Conservation (phyloP, 495 filamentous ascomycete genomes). For the Neurospora tetrasperma region DNA sequence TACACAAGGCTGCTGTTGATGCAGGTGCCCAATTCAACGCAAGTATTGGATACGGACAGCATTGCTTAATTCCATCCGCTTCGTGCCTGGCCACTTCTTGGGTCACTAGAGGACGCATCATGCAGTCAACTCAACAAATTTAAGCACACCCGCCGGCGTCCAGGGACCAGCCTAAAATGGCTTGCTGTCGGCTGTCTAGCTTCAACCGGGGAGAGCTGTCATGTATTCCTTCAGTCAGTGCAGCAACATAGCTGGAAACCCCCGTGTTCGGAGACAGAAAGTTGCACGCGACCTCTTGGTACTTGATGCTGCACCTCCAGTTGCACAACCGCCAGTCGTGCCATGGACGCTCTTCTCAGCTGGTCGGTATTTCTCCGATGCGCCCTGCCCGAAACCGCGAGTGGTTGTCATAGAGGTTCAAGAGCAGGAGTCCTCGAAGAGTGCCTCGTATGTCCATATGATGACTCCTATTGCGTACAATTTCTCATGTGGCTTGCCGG, state of each 20-base stretch:
- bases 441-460: background rate
- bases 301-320: background rate
- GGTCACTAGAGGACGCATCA: background rate
- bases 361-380: background rate
- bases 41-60: background rate
- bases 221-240: background rate
- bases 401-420: background rate
- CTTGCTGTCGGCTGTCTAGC: background rate
- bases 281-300: background rate
- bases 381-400: background rate
- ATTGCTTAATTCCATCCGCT: background rate
- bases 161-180: background rate
- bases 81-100: background rate
- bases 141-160: background rate
- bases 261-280: background rate
- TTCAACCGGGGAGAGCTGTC: background rate
- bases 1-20: background rate
- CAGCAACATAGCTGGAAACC: background rate
- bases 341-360: background rate
- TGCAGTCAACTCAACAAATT: background rate
- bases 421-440: background rate
- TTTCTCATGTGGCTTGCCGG: conserved; percentile 1
- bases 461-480: background rate
- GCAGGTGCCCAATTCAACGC: background rate
- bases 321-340: background rate